These are phyloP conservation scores for Globisporangium ultimum DNA, from an alignment of 352 stramenopile genomes.

Conservation along the genomic window DNA sequence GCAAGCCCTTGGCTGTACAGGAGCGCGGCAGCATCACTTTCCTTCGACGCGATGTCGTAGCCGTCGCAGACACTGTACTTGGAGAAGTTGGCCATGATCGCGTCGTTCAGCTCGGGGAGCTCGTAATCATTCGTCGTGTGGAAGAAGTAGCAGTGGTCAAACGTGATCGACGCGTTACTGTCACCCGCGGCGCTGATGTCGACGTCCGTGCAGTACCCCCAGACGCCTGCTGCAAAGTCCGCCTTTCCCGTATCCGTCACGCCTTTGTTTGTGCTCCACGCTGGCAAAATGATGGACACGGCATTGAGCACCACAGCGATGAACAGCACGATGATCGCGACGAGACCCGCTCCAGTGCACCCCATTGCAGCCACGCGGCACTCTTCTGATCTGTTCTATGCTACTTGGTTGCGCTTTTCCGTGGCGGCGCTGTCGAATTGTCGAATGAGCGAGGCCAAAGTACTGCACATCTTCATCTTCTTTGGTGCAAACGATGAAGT, in stretches of 20 bases:
- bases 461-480: no score
- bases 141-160: conserved; percentile 76
- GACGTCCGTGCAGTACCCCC: conserved; percentile 67
- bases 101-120: conserved; percentile 26
- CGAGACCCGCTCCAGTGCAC: conserved; percentile 46
- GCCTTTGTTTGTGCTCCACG: conserved; percentile 60
- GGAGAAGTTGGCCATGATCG: conserved; percentile 43
- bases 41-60: conserved; percentile 31
- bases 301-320: conserved; percentile 52
- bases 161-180: conserved; percentile 28
- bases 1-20: conserved; percentile 33
- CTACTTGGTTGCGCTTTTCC: background rate
- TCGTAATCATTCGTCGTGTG: conserved; percentile 59
- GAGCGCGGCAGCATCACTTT: conserved; percentile 24
- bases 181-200: conserved; percentile 21
- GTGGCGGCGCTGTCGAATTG: background rate
- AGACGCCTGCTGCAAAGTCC: conserved; percentile 56
- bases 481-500: no score
- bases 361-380: conserved; percentile 18
- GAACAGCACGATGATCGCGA: conserved; percentile 59
- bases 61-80: conserved; percentile 58
- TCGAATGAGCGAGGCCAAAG: no score
- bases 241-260: conserved; percentile 27
- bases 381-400: background rate
- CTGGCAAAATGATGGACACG: conserved; percentile 54